Evolutionary conservation across 2,329 filamentous ascomycete species (phyloP).

Genomic region (Bipolaris victoriae): DNA sequence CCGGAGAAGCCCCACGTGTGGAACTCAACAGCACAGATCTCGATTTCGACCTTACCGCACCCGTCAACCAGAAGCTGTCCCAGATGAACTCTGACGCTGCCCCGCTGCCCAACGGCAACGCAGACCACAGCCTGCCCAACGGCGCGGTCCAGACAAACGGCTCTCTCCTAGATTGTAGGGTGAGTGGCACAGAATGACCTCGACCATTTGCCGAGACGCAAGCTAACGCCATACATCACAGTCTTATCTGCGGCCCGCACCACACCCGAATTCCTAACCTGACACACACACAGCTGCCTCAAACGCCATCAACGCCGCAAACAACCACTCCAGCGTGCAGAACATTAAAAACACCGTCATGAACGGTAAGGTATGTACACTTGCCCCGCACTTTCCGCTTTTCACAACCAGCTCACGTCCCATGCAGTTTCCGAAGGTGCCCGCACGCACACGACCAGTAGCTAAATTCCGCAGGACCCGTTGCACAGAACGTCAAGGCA

Average conservation of each 20-base stretch:
- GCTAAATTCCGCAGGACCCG: slow-evolving; percentile 55
- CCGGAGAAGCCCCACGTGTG: slow-evolving; percentile 41
- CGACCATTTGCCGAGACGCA: slow-evolving; percentile 42
- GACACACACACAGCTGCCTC: slow-evolving; percentile 53
- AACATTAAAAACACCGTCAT: slow-evolving; percentile 51
- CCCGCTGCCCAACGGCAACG: slow-evolving; percentile 30
- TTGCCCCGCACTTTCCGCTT: slow-evolving; percentile 4
- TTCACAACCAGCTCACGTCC: slow-evolving; percentile 38
- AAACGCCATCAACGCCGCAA: slow-evolving; percentile 55
- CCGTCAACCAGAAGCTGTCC: slow-evolving; percentile 27
- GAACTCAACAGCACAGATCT: slow-evolving; percentile 36
- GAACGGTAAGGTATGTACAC: slow-evolving; percentile 52
- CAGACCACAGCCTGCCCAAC: slow-evolving; percentile 25
- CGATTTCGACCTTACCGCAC: slow-evolving; percentile 37
- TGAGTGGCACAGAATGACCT: slow-evolving; percentile 42
- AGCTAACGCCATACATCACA: slow-evolving; percentile 45
- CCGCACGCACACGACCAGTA: slow-evolving; percentile 20
- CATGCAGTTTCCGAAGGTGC: slow-evolving; percentile 35
- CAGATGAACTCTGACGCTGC: slow-evolving; percentile 24
- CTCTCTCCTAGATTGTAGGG: slow-evolving; percentile 53
- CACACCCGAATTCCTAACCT: slow-evolving; percentile 36
- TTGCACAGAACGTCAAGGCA: slow-evolving; percentile 63
- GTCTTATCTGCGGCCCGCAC: slow-evolving; percentile 48
- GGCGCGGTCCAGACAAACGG: slow-evolving; percentile 45
- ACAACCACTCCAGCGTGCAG: slow-evolving; percentile 59